A percentile compares a stretch with the other conserved stretches of the same genome.
Conservation (phyloP, 2,329 filamentous ascomycete species). For the Diaporthe ilicicola region DNA sequence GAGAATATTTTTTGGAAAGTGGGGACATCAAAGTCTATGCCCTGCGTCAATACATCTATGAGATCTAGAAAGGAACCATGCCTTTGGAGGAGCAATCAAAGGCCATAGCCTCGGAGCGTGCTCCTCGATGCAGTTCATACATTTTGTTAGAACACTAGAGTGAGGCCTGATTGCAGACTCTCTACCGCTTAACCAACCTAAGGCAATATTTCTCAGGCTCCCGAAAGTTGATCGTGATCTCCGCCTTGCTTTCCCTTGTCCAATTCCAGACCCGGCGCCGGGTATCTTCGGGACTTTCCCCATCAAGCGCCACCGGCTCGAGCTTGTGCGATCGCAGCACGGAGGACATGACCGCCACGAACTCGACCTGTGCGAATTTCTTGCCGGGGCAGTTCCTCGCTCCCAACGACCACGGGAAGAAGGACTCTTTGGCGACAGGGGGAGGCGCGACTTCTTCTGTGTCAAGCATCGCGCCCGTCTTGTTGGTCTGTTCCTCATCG, state of each 20-base stretch:
- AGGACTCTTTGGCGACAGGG: conserved; percentile 6
- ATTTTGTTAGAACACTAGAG: background rate
- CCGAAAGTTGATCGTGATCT: conserved; percentile 13
- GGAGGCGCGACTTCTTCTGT: background rate
- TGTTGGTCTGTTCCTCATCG: rapidly evolving
- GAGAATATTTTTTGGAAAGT: background rate
- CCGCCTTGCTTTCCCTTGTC: background rate
- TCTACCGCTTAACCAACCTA: conserved; percentile 16
- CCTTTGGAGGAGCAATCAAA: no score
- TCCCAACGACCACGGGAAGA: conserved; percentile 11
- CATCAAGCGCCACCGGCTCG: background rate
- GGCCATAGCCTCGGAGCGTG: no score
- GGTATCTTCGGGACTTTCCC: background rate
- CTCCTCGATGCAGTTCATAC: no score
- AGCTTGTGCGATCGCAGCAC: background rate
- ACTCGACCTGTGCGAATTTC: conserved; percentile 26
- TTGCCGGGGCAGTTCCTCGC: conserved; percentile 21
- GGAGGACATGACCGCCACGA: conserved; percentile 12
- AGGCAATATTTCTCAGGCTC: conserved; percentile 36
- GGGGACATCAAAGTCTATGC: no score
- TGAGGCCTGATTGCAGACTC: background rate
- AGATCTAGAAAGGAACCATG: no score
- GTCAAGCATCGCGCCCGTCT: background rate
- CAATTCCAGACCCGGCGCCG: conserved; percentile 6
- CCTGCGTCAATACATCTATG: no score